phyloP scores from a whole-genome alignment of 371 early-diverging fungal species.

The Dichotomocladium elegans region DNA sequence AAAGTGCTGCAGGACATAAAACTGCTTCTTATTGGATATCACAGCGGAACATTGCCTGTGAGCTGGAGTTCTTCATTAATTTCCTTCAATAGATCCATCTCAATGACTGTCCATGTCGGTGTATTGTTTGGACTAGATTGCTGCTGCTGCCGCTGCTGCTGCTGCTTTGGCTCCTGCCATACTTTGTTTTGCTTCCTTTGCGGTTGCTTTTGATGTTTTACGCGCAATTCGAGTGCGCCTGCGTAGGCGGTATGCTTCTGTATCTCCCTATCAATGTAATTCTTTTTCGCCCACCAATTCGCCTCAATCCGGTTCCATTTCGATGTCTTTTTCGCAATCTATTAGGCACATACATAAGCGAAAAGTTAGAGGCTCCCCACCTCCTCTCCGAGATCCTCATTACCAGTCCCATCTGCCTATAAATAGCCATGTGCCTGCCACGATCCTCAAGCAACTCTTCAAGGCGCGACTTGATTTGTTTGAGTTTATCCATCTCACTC shows the following conservation, averaged over 20 bases:
- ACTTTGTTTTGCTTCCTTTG: not conserved
- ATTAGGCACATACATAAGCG: not conserved
- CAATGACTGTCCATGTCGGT: not conserved
- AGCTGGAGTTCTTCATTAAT: constrained; percentile 30
- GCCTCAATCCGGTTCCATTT: constrained; percentile 1
- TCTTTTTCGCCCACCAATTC: constrained; percentile 10
- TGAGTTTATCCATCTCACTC: too few relatives aligned
- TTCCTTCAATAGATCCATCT: constrained; percentile 27
- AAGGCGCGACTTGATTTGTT: too few relatives aligned
- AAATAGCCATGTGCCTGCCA: constrained; percentile 1
- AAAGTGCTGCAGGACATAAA: too few relatives aligned
- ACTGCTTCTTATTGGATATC: too few relatives aligned
- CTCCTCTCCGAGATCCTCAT: not conserved
- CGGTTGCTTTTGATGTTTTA: not conserved
- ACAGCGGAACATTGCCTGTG: not conserved
- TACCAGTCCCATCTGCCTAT: not conserved
- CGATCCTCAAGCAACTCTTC: constrained; percentile 1
- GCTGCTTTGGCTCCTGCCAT: not conserved
- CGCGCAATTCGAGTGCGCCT: too few relatives aligned
- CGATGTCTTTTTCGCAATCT: constrained; percentile 1
- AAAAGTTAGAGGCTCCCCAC: too few relatives aligned
- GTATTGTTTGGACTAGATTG: not conserved
- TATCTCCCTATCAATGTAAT: not conserved
- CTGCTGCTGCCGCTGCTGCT: not conserved
- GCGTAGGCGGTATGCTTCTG: constrained; percentile 2